Evolutionary conservation across 2,329 filamentous ascomycete genomes (phyloP), one percentile per base, ranked within the genome.

Genomic region (Nannizzia gypsea): DNA sequence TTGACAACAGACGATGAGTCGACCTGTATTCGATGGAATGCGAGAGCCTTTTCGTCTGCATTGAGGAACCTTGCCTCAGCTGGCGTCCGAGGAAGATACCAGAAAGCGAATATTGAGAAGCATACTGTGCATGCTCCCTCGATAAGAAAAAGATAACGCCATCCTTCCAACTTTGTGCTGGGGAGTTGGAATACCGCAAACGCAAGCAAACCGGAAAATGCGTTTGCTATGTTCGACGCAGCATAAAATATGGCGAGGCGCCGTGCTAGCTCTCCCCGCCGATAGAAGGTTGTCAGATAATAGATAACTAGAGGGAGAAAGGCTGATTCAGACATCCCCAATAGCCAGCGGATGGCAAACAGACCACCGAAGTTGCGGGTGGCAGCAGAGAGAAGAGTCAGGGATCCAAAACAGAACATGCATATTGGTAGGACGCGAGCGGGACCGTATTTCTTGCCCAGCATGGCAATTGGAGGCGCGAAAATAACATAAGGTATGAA

Each of bases 201-300:
- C 0, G 82, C 77, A 13, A 85, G 74, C 0, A 85, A 71, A 3
- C 82, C 82, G 0, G 79, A 80, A 65, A 86, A 87, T 1, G 84
- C 84, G 60, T 82, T 84, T 22, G 88, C 87, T 61, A 91, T 87
- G 67, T 86, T 88, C 24, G 81, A 84, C 0, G 87, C 87, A 0
- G 87, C 88, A 66, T 90, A 91, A 74, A 90, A 90, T 61, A 89
- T 74, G 38, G 86, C 86, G 1, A 89, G 76, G 2, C 87, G 81
- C 6, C 86, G 78, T 4, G 86, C 86, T 2, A 90, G 79, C 69
- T 90, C 87, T 34, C 82, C 83, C 59, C 87, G 80, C 15, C 85
- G 81, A 70, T 90, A 90, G 70, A 89, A 89, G 1, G 79, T 82
- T 1, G 81, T 83, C 57, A 80, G 73, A 63, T 84, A 84, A 70